These are phyloP conservation scores for Xylaria sp. DNA, from an alignment of 2,329 filamentous ascomycete genomes.

Conservation along the genomic window DNA sequence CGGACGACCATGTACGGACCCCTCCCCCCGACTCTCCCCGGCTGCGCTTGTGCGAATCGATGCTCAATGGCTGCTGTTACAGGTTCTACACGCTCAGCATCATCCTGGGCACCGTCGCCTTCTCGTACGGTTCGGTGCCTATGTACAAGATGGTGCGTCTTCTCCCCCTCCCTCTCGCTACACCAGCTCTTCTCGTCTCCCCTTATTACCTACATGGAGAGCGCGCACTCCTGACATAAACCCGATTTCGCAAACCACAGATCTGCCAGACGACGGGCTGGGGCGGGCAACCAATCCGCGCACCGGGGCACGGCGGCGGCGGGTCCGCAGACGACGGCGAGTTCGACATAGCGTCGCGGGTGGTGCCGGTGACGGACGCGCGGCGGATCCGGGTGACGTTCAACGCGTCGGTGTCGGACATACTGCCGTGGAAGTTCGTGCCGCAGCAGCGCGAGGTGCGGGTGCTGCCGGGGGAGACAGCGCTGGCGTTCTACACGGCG, in stretches of 20 bases:
- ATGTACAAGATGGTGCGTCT: constrained; percentile 78
- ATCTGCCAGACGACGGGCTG: constrained; percentile 87
- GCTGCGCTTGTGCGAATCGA: background rate
- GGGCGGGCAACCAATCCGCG: constrained; percentile 90
- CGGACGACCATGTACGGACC: constrained; percentile 62
- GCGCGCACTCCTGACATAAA: constrained; percentile 7
- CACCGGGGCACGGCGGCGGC: constrained; percentile 65
- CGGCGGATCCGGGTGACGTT: constrained; percentile 94
- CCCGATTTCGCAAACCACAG: constrained; percentile 41
- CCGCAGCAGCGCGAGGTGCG: constrained; percentile 97
- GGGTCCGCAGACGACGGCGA: constrained; percentile 47
- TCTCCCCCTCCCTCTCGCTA: background rate
- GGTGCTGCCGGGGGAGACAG: constrained; percentile 93
- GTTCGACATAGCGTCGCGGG: constrained; percentile 70
- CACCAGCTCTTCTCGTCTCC: constrained; percentile 1
- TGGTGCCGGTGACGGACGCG: constrained; percentile 78
- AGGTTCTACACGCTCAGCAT: constrained; percentile 77
- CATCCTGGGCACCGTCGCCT: constrained; percentile 76
- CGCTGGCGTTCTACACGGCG: constrained; percentile 95
- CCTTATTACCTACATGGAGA: constrained; percentile 10
- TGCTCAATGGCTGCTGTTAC: constrained; percentile 26
- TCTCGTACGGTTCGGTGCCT: constrained; percentile 83
- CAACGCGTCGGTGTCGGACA: constrained; percentile 91
- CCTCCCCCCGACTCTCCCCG: constrained; percentile 2
- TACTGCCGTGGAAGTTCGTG: constrained; percentile 95